These are phyloP conservation scores for Trypanosoma boissoni DNA, from an alignment of 208 protist genomes.

Conservation along the genomic window DNA sequence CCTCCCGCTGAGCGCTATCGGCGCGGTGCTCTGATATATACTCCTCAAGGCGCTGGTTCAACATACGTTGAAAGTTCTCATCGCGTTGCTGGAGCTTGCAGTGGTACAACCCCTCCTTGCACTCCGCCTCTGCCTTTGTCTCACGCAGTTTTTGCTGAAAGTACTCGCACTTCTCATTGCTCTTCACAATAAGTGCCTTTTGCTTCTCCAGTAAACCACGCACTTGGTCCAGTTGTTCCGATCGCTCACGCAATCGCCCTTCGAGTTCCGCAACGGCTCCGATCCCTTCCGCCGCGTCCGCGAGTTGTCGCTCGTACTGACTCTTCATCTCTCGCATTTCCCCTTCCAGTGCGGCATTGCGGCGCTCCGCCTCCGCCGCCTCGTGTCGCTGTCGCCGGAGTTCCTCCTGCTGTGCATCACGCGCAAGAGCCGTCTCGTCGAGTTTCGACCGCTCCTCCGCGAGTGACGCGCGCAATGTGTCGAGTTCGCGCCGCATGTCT, in stretches of 20 bases:
- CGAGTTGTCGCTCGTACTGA: slow-evolving; percentile 55
- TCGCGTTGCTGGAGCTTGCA: slow-evolving; percentile 63
- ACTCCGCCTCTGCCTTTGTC: slow-evolving; percentile 29
- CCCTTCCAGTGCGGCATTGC: slow-evolving; percentile 44
- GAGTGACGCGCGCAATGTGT: slow-evolving; percentile 42
- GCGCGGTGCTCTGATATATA: slow-evolving; percentile 47
- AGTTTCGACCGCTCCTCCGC: slow-evolving; percentile 40
- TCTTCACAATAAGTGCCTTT: slow-evolving; percentile 81
- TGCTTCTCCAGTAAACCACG: slow-evolving; percentile 74
- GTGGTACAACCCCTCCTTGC: slow-evolving; percentile 40
- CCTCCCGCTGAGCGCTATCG: slow-evolving; percentile 41
- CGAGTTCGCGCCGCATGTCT: slow-evolving; percentile 17
- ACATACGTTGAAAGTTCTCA: slow-evolving; percentile 64
- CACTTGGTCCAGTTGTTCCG: slow-evolving; percentile 74
- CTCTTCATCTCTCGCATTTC: slow-evolving; percentile 45
- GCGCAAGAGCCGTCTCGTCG: slow-evolving; percentile 30
- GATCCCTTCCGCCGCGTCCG: slow-evolving; percentile 21
- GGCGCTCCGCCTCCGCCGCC: slow-evolving; percentile 29
- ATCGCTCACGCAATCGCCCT: slow-evolving; percentile 53
- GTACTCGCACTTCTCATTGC: slow-evolving; percentile 78
- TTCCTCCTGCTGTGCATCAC: slow-evolving; percentile 52
- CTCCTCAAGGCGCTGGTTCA: slow-evolving; percentile 75
- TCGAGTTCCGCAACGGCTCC: slow-evolving; percentile 44
- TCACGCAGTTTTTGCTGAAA: slow-evolving; percentile 64
- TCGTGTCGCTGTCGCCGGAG: slow-evolving; percentile 49